These are phyloP conservation scores for Colletotrichum euphorbiae DNA, from an alignment of 2,329 filamentous ascomycete genomes.

Conservation along the genomic window DNA sequence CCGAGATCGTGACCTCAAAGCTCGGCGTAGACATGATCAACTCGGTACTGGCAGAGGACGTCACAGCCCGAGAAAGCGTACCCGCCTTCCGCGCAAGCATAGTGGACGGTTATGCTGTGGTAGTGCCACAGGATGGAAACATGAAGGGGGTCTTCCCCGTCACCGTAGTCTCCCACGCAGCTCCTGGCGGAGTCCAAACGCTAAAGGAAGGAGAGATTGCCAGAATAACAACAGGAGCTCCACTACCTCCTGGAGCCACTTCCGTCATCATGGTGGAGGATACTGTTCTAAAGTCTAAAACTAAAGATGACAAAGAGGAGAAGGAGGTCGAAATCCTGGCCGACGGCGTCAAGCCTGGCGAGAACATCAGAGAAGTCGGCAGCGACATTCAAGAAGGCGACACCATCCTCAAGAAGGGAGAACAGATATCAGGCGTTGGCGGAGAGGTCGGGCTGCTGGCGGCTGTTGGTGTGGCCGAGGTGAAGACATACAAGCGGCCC, in stretches of 20 bases:
- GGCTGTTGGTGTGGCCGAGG: conserved; percentile 79
- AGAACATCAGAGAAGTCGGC: conserved; percentile 92
- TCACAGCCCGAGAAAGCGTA: conserved; percentile 83
- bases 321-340: conserved; percentile 88
- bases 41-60: conserved; percentile 83
- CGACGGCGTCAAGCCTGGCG: conserved; percentile 77
- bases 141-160: conserved; percentile 88
- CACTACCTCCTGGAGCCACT: conserved; percentile 87
- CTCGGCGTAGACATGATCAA: conserved; percentile 78
- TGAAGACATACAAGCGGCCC: conserved; percentile 80
- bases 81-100: conserved; percentile 96
- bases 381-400: conserved; percentile 82
- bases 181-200: conserved; percentile 73
- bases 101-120: conserved; percentile 93
- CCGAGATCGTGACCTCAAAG: conserved; percentile 65
- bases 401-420: conserved; percentile 79
- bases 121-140: conserved; percentile 70
- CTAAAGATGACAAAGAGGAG: conserved; percentile 86
- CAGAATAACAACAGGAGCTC: conserved; percentile 94
- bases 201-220: conserved; percentile 82
- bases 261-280: conserved; percentile 98
- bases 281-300: conserved; percentile 79
- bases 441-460: conserved; percentile 93
- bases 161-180: conserved; percentile 85
- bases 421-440: conserved; percentile 86